A percentile compares a stretch with the other conserved stretches of the same genome.
These are phyloP conservation scores for Torrubiella hemipterigena DNA, from an alignment of 2,329 filamentous ascomycete genomes.

Conservation along the genomic window DNA sequence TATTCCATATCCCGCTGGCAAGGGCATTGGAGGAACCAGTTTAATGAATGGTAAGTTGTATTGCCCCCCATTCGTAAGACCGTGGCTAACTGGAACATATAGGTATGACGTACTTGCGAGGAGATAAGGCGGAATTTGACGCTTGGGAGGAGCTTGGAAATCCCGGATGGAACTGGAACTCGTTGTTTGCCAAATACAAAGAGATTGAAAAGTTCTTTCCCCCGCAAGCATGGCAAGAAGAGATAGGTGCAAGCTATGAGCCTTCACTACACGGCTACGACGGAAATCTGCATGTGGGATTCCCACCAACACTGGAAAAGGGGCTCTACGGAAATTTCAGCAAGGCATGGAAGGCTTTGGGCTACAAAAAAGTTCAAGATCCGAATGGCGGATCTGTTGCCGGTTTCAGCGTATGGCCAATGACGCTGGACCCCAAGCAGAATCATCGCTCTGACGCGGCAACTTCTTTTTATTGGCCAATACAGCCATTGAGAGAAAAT, in stretches of 20 bases:
- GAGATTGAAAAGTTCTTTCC: slow-evolving; percentile 24
- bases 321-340: slow-evolving; percentile 15
- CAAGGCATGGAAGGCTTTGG: slow-evolving; percentile 19
- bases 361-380: slow-evolving; percentile 21
- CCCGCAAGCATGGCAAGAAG: slow-evolving; percentile 20
- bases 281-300: slow-evolving; percentile 25
- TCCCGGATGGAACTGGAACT: slow-evolving; percentile 30
- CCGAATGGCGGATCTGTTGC: slow-evolving; percentile 24
- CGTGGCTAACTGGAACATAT: slow-evolving; percentile 3
- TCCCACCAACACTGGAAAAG: slow-evolving; percentile 17
- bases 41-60: slow-evolving; percentile 23
- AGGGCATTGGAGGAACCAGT: slow-evolving; percentile 26
- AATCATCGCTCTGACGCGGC: slow-evolving; percentile 28
- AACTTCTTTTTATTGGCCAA: slow-evolving; percentile 26
- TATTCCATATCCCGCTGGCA: slow-evolving; percentile 20
- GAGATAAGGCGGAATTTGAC: slow-evolving; percentile 26
- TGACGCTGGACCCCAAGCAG: slow-evolving; percentile 23
- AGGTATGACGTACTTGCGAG: slow-evolving; percentile 35
- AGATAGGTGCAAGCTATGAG: slow-evolving; percentile 21
- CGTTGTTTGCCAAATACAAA: slow-evolving; percentile 33
- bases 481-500: slow-evolving; percentile 22
- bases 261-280: slow-evolving; percentile 19
- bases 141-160: slow-evolving; percentile 31
- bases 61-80: neutral
- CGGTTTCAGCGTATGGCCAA: slow-evolving; percentile 25